phyloP scores from a whole-genome alignment of 805 yeast species.

The Kodamaea jinghongensis region DNA sequence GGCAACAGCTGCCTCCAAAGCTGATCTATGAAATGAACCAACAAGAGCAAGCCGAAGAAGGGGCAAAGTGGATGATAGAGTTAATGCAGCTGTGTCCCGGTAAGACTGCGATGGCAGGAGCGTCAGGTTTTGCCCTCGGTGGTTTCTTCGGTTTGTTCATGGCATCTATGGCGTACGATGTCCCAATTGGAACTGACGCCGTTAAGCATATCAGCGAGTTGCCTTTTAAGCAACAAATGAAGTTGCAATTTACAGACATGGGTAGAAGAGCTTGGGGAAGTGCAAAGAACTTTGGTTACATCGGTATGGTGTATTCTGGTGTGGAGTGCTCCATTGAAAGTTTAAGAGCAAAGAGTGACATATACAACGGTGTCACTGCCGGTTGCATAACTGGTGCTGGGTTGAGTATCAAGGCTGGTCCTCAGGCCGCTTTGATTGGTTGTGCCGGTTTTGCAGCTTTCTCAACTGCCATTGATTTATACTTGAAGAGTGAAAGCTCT shows the following conservation, averaged over 20 bases:
- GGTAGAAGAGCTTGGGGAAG: constrained; percentile 81
- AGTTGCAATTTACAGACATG: constrained; percentile 88
- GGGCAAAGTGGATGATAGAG: constrained; percentile 78
- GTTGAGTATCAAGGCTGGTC: constrained; percentile 87
- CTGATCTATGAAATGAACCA: constrained; percentile 71
- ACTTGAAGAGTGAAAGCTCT: constrained; percentile 78
- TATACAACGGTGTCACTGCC: constrained; percentile 87
- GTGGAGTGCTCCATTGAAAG: constrained; percentile 90
- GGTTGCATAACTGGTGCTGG: constrained; percentile 98
- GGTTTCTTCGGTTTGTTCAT: constrained; percentile 94
- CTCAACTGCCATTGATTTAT: constrained; percentile 82
- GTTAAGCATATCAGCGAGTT: constrained; percentile 68
- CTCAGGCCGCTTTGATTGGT: constrained; percentile 85
- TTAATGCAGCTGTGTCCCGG: constrained; percentile 95
- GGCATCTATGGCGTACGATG: constrained; percentile 87
- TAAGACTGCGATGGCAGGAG: constrained; percentile 87
- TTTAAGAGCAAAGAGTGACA: constrained; percentile 83
- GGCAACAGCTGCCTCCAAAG: constrained; percentile 39
- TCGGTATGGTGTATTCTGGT: constrained; percentile 88
- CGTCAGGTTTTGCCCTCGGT: constrained; percentile 89
- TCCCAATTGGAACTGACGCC: constrained; percentile 61
- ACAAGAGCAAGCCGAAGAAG: constrained; percentile 90
- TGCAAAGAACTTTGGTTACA: constrained; percentile 92
- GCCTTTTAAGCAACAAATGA: constrained; percentile 92
- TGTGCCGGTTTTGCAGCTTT: constrained; percentile 98